A percentile compares a stretch with the other conserved stretches of the same genome.
These are phyloP conservation scores for Nepenthes alata DNA, from an alignment of 179 eudicot genomes.

Conservation along the genomic window DNA sequence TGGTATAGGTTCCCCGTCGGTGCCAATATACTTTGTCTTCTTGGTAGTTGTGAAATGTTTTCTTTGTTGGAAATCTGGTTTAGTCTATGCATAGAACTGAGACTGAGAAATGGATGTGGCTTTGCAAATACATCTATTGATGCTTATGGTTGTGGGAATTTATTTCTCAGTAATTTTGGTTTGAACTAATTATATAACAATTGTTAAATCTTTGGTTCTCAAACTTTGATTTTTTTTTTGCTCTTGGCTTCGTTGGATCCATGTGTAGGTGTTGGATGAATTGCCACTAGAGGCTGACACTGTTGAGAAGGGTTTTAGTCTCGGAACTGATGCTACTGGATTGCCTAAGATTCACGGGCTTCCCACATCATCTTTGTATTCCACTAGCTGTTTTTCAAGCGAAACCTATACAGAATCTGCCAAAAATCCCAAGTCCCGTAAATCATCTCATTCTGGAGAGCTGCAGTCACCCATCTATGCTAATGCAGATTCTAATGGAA, in stretches of 20 bases:
- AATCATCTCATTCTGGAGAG: conserved; percentile 85
- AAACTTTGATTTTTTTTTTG: not conserved
- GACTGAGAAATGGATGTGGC: no score
- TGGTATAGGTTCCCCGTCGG: no score
- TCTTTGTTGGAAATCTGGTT: no score
- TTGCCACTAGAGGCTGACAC: conserved; percentile 79
- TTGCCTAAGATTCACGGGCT: conserved; percentile 67
- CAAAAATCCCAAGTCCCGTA: conserved; percentile 47
- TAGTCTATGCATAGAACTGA: no score
- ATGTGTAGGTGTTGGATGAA: conserved; percentile 59
- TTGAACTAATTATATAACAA: no score
- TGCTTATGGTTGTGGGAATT: no score
- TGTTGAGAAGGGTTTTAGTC: conserved; percentile 70
- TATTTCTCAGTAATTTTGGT: not conserved
- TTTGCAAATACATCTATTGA: no score
- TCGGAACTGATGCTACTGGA: conserved; percentile 58
- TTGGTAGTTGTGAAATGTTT: no score
- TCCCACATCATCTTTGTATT: conserved; percentile 51
- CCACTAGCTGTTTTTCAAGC: conserved; percentile 37
- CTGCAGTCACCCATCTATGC: conserved; percentile 45
- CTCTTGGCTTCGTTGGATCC: not conserved
- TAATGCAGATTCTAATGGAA: conserved; percentile 44
- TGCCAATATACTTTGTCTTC: no score
- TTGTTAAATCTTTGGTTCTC: not conserved
- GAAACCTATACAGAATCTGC: conserved; percentile 59